Conservation (phyloP, 768 basidiomycete genomes). For the Pisolithus orientalis region DNA sequence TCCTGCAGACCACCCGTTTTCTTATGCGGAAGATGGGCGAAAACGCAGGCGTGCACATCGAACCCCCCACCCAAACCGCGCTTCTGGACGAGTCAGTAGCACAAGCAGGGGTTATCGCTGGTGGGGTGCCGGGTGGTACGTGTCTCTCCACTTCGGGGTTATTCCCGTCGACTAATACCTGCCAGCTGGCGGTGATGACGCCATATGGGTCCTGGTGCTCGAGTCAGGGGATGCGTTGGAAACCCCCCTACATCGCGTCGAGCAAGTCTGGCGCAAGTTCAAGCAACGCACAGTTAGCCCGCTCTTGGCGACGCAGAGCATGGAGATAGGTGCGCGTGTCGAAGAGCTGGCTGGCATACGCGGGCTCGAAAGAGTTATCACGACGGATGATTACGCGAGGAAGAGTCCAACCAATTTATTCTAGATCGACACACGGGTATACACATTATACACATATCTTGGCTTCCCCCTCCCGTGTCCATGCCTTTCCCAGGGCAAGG, state of each 20-base stretch:
- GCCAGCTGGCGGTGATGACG: conserved; percentile 94
- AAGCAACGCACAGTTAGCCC: conserved; percentile 63
- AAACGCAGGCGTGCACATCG: conserved; percentile 61
- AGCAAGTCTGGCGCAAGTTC: conserved; percentile 63
- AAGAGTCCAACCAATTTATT: not conserved
- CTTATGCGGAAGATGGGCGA: conserved; percentile 1
- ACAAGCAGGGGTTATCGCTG: conserved; percentile 83
- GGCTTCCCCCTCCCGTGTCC: conserved; percentile 63
- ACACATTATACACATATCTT: conserved; percentile 59
- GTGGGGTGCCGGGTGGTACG: conserved; percentile 94
- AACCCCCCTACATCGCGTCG: conserved; percentile 54
- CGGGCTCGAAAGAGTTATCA: conserved; percentile 43
- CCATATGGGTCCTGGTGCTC: conserved; percentile 87
- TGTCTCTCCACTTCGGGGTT: not conserved
- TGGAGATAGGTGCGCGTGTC: conserved; percentile 55
- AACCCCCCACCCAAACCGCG: conserved; percentile 80
- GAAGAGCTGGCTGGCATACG: conserved; percentile 53
- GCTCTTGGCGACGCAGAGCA: conserved; percentile 63
- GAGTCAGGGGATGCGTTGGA: conserved; percentile 45
- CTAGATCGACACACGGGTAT: conserved; percentile 16
- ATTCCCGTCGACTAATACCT: not conserved
- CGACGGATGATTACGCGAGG: conserved; percentile 7
- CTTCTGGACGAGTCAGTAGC: conserved; percentile 74
- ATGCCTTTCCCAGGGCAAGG: conserved; percentile 72
- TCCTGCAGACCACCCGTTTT: not conserved